phyloP scores from a whole-genome alignment of 768 basidiomycete genomes.

The Pilatotrama ljubarskyi region DNA sequence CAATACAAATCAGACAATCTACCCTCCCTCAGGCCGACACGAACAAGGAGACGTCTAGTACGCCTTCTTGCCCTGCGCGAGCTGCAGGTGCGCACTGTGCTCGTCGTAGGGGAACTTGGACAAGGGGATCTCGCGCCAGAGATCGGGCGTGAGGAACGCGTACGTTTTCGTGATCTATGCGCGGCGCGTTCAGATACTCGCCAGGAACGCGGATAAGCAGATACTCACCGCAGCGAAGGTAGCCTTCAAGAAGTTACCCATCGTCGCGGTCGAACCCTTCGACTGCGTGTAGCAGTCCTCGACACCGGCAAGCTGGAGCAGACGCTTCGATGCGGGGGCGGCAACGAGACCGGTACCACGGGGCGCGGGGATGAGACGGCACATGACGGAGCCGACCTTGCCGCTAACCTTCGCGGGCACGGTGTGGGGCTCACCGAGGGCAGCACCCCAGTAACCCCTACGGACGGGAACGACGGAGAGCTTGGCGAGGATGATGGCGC shows the following conservation, averaged over 20 bases:
- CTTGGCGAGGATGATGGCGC: conserved; percentile 98
- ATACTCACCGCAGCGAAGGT: conserved; percentile 79
- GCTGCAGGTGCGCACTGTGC: conserved; percentile 88
- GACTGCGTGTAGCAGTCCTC: conserved; percentile 98
- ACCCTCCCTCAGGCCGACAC: conserved; percentile 7
- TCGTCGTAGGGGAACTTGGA: conserved; percentile 94
- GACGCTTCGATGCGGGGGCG: conserved; percentile 94
- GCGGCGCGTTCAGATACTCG: neutral
- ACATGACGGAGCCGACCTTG: conserved; percentile 99
- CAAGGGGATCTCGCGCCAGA: conserved; percentile 93
- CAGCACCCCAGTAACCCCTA: conserved; percentile 99
- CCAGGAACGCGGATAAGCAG: neutral
- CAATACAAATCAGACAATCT: conserved; percentile 20
- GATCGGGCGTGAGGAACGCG: conserved; percentile 95
- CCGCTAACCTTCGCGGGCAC: conserved; percentile 98
- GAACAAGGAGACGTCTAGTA: conserved; percentile 42
- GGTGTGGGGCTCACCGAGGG: conserved; percentile 98
- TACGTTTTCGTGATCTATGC: conserved; percentile 95
- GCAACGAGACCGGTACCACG: conserved; percentile 99
- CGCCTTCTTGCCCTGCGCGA: conserved; percentile 75
- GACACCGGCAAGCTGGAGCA: conserved; percentile 96
- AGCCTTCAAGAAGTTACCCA: conserved; percentile 99
- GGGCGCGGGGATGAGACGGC: conserved; percentile 96
- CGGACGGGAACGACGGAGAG: conserved; percentile 97
- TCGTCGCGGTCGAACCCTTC: conserved; percentile 97